Percentiles rank a stretch among this genome's conserved stretches.
Conservation (phyloP, 345 rosid species). For the Salix suchowensis region DNA sequence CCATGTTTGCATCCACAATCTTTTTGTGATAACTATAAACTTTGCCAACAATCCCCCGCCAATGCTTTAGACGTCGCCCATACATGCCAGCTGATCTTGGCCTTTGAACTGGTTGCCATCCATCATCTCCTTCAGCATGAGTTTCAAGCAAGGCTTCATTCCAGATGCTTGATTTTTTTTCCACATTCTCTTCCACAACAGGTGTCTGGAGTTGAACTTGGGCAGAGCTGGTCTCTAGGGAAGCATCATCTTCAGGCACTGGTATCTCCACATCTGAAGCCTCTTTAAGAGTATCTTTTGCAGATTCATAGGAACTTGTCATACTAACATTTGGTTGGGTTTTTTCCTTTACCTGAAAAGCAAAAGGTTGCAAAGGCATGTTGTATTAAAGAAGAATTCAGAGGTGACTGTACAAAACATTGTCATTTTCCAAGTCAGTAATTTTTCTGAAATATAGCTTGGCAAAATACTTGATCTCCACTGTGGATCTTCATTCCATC, state of each 20-base stretch:
- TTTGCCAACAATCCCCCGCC: conserved; percentile 72
- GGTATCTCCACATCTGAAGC: conserved; percentile 50
- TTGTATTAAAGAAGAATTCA: not conserved
- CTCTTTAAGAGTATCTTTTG: conserved; percentile 42
- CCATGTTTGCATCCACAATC: conserved; percentile 49
- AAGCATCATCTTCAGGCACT: conserved; percentile 24
- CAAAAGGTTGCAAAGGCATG: conserved; percentile 6
- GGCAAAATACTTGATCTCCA: not conserved
- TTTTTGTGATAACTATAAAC: conserved; percentile 69
- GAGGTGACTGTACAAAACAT: not conserved
- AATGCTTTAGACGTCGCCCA: conserved; percentile 76
- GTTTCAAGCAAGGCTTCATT: conserved; percentile 40
- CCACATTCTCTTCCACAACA: conserved; percentile 39
- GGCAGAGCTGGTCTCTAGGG: conserved; percentile 36
- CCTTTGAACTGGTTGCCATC: conserved; percentile 97
- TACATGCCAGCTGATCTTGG: conserved; percentile 70
- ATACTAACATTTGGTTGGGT: conserved; percentile 35
- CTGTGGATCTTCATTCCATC: not conserved
- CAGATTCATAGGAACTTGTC: conserved; percentile 38
- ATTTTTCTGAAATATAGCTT: conserved; percentile 1
- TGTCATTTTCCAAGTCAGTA: not conserved
- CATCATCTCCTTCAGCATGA: conserved; percentile 72
- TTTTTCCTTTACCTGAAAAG: conserved; percentile 60
- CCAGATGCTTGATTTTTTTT: conserved; percentile 29
- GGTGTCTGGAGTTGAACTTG: conserved; percentile 41